Conservation (phyloP, 306 rosid species). For the Clitoria ternatea region DNA sequence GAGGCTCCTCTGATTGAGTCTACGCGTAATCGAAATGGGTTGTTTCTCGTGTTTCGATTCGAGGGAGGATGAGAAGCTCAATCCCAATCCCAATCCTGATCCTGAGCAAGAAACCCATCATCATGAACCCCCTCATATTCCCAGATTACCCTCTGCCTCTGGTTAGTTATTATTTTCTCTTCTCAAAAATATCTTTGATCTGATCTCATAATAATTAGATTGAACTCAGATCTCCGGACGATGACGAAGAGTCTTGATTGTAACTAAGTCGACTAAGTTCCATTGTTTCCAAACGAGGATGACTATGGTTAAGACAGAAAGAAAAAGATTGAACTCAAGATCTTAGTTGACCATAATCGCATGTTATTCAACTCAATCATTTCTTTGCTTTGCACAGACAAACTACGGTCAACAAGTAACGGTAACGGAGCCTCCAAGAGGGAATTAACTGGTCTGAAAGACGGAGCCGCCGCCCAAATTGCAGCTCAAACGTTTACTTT, state of each 20-base stretch:
- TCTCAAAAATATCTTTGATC: background rate
- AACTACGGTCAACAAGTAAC: constrained; percentile 54
- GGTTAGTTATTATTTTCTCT: constrained; percentile 36
- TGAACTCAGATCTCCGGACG: background rate
- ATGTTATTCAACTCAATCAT: background rate
- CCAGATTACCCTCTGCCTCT: constrained; percentile 64
- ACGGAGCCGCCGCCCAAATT: constrained; percentile 57
- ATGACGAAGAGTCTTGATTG: no score
- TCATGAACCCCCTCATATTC: constrained; percentile 50
- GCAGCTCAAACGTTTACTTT: constrained; percentile 88
- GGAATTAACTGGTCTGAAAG: constrained; percentile 62
- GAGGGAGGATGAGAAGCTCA: constrained; percentile 81
- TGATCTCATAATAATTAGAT: constrained; percentile 35
- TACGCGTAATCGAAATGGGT: constrained; percentile 42
- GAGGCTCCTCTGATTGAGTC: constrained; percentile 8
- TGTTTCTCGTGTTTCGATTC: constrained; percentile 95
- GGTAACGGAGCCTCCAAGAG: constrained; percentile 46
- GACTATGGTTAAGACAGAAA: no score
- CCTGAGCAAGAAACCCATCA: constrained; percentile 50
- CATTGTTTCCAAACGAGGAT: no score
- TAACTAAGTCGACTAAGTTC: no score
- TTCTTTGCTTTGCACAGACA: constrained; percentile 39
- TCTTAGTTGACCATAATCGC: no score
- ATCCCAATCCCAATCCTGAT: constrained; percentile 85
- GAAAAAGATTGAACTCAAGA: no score